Conservation (phyloP, 2,329 filamentous ascomycete species). For the Phyllosticta citriasiana region DNA sequence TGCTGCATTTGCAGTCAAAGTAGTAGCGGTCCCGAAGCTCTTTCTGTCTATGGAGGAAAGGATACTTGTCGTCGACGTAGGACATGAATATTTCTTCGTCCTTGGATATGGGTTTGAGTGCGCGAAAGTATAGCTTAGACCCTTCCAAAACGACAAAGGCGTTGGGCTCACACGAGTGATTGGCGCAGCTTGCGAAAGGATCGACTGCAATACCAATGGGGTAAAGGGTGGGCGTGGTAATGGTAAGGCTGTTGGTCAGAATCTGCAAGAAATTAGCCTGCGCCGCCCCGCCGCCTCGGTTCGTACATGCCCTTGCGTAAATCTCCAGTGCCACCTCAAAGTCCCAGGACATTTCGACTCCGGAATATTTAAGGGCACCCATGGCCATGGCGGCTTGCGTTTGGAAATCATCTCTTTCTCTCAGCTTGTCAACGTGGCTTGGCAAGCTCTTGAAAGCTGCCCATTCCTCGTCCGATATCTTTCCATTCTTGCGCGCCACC, state of each 20-base stretch:
- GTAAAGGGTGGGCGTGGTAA: constrained; percentile 46
- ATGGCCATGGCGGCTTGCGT: constrained; percentile 44
- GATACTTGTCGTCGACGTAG: constrained; percentile 49
- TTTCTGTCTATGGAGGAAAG: constrained; percentile 39
- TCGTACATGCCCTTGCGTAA: constrained; percentile 34
- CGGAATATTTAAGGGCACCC: constrained; percentile 45
- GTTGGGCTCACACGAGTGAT: constrained; percentile 55
- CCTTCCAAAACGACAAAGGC: constrained; percentile 49
- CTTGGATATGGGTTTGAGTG: constrained; percentile 41
- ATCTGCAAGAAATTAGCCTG: constrained; percentile 29
- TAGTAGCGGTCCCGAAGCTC: constrained; percentile 47
- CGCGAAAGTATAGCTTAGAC: constrained; percentile 39
- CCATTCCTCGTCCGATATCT: constrained; percentile 32
- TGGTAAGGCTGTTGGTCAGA: constrained; percentile 48
- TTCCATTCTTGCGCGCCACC: constrained; percentile 30
- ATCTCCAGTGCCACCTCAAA: constrained; percentile 20
- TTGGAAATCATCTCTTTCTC: constrained; percentile 28
- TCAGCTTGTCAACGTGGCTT: constrained; percentile 41
- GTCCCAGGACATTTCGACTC: constrained; percentile 29
- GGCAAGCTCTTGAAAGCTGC: constrained; percentile 34
- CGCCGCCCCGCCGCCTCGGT: background rate
- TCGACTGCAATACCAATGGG: constrained; percentile 51
- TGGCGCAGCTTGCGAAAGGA: constrained; percentile 43
- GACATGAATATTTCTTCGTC: constrained; percentile 52
- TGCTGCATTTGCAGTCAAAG: constrained; percentile 47